Evolutionary conservation across 1,139 yeast genomes (phyloP).

Genomic region (Saccharomycopsis crataegensis): DNA sequence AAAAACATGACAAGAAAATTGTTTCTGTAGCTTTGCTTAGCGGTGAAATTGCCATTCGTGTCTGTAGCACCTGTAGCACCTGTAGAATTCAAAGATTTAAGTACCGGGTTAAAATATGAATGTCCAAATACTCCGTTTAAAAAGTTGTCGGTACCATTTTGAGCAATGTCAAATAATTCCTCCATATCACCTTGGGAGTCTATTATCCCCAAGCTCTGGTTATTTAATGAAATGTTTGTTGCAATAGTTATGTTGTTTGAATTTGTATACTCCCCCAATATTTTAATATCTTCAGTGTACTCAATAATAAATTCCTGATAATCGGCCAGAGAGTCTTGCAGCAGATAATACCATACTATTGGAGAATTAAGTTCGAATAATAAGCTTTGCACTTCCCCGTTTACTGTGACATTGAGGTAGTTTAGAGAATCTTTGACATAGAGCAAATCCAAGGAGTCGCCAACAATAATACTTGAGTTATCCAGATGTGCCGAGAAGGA

Average conservation of each 20-base stretch:
- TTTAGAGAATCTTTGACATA: background rate
- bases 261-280: slow-evolving; percentile 2
- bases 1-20: slow-evolving; percentile 6
- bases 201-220: slow-evolving; percentile 7
- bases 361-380: slow-evolving; percentile 13
- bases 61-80: background rate
- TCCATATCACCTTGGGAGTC: background rate
- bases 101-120: slow-evolving; percentile 12
- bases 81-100: slow-evolving; percentile 7
- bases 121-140: slow-evolving; percentile 16
- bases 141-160: background rate
- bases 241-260: background rate
- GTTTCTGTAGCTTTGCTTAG: background rate
- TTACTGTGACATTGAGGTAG: slow-evolving; percentile 3
- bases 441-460: background rate
- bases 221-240: background rate
- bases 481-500: too few species aligned
- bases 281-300: background rate
- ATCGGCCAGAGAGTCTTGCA: background rate
- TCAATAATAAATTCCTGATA: background rate
- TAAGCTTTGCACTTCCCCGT: slow-evolving; percentile 1
- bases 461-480: background rate
- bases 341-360: slow-evolving; percentile 5
- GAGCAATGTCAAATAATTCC: background rate
- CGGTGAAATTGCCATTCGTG: background rate